phyloP scores from a whole-genome alignment of 352 stramenopile species.

The Phytopythium boreale region DNA sequence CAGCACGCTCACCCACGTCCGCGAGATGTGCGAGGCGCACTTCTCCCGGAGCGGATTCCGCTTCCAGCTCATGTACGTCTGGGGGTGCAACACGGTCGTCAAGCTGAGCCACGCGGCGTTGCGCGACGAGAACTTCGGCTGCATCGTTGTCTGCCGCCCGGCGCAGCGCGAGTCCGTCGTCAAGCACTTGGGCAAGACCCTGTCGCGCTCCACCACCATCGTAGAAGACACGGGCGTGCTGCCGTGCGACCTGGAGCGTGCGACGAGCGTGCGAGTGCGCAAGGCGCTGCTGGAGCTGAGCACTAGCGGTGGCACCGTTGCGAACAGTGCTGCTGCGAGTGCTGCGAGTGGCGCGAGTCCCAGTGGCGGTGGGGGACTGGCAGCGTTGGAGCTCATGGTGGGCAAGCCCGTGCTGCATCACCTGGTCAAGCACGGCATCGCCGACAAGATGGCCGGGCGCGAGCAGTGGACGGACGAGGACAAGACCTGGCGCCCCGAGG shows the following conservation, averaged over 20 bases:
- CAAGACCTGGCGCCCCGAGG: constrained; percentile 54
- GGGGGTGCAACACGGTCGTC: constrained; percentile 73
- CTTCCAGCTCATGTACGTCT: constrained; percentile 78
- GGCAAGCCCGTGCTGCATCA: constrained; percentile 65
- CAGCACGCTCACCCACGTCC: constrained; percentile 65
- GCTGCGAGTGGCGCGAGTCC: no score
- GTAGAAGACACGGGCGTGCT: constrained; percentile 72
- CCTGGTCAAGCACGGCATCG: constrained; percentile 52
- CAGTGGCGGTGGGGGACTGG: background rate
- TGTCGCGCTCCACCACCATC: constrained; percentile 57
- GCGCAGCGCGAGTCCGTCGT: constrained; percentile 67
- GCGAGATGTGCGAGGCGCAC: constrained; percentile 72
- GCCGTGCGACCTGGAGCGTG: constrained; percentile 59
- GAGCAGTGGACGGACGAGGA: constrained; percentile 65
- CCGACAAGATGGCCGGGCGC: constrained; percentile 48
- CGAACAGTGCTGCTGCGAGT: background rate
- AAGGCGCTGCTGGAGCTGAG: constrained; percentile 39
- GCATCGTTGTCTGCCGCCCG: constrained; percentile 61
- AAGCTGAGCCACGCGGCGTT: constrained; percentile 74
- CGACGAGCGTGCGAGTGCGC: constrained; percentile 62
- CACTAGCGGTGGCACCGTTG: background rate
- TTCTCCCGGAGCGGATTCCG: constrained; percentile 42
- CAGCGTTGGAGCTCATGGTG: constrained; percentile 65
- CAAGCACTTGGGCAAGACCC: constrained; percentile 66
- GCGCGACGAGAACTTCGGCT: constrained; percentile 63